Evolutionary conservation across 257 asterid genomes (phyloP).

Genomic region (Craterostigma plantagineum): DNA sequence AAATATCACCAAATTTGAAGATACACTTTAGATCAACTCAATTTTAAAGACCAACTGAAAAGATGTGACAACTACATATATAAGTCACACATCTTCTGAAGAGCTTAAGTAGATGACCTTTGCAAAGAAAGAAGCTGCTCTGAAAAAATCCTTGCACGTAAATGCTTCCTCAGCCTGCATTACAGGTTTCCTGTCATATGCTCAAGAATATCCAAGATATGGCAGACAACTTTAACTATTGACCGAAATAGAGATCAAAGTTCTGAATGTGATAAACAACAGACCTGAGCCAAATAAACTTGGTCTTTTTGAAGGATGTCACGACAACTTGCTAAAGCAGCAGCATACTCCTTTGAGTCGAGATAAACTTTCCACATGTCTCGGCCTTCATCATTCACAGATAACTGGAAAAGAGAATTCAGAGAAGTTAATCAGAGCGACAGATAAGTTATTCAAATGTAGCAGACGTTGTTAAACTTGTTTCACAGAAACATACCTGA

Average conservation of each 20-base stretch:
- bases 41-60: too few relatives aligned
- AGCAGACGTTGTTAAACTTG: too few relatives aligned
- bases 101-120: conserved; percentile 30
- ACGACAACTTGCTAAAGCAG: conserved; percentile 80
- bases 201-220: too few relatives aligned
- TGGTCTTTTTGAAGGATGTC: conserved; percentile 92
- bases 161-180: conserved; percentile 95
- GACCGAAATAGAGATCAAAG: too few relatives aligned
- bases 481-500: conserved; percentile 33
- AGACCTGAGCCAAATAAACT: conserved; percentile 90
- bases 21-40: too few relatives aligned
- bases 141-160: conserved; percentile 64
- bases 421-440: too few relatives aligned
- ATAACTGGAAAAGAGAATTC: conserved; percentile 35
- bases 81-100: too few relatives aligned
- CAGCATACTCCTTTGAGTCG: conserved; percentile 75
- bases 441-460: too few relatives aligned
- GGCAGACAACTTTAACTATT: too few relatives aligned
- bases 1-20: too few relatives aligned
- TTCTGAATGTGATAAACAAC: conserved; percentile 5
- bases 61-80: too few relatives aligned
- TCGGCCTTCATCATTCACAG: conserved; percentile 88
- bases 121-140: conserved; percentile 93
- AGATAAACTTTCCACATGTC: conserved; percentile 99
- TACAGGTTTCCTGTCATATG: conserved; percentile 11